phyloP scores from a whole-genome alignment of 176 grass and related monocot genomes.

The Oryza nivara region DNA sequence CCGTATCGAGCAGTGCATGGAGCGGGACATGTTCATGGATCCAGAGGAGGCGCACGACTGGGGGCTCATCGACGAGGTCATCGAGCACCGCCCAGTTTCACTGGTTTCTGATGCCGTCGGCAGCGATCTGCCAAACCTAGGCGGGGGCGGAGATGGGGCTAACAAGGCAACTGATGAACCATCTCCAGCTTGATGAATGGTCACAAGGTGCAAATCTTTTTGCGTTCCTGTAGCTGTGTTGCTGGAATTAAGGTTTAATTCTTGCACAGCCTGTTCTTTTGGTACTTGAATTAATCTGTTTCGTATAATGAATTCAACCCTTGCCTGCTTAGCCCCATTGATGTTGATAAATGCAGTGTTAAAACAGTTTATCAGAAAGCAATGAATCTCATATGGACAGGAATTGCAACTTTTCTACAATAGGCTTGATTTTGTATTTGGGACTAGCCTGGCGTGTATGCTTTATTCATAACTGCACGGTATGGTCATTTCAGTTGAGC shows the following conservation, averaged over 20 bases:
- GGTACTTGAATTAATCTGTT: constrained; percentile 36
- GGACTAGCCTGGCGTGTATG: background rate
- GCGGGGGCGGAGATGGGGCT: constrained; percentile 35
- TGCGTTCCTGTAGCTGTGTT: constrained; percentile 28
- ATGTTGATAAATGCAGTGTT: background rate
- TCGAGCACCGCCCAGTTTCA: constrained; percentile 74
- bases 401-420: background rate
- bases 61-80: constrained; percentile 94
- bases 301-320: constrained; percentile 9
- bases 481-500: background rate
- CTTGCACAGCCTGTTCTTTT: constrained; percentile 38
- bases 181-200: constrained; percentile 51
- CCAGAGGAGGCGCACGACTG: constrained; percentile 78
- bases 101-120: constrained; percentile 64
- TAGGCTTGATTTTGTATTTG: background rate
- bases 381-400: background rate
- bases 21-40: constrained; percentile 91
- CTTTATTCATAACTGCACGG: background rate
- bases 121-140: constrained; percentile 15
- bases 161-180: constrained; percentile 48
- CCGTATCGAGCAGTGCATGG: constrained; percentile 76
- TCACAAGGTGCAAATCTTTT: constrained; percentile 48
- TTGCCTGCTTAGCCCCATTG: constrained; percentile 9
- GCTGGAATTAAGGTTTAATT: constrained; percentile 38
- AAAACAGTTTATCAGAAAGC: constrained; percentile 14